Percentiles rank a stretch among this genome's conserved stretches.
Evolutionary conservation across 2,329 filamentous ascomycete species (phyloP).

Genomic region (Ascochyta koolunga): DNA sequence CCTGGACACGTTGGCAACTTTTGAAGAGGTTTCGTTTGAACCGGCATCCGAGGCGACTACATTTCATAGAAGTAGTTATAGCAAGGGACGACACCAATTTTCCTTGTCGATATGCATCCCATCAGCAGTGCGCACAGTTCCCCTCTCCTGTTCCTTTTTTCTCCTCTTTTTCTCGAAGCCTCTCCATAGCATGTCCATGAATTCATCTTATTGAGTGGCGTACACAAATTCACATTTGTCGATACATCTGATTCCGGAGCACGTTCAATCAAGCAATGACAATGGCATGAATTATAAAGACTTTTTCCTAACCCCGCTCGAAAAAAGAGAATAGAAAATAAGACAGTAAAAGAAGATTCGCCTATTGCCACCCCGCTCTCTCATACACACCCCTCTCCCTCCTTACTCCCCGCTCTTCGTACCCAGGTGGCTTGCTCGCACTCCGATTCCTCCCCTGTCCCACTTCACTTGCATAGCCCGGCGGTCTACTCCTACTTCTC

Average conservation of each 20-base stretch:
- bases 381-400: constrained; percentile 1
- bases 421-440: constrained; percentile 3
- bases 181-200: too few species aligned
- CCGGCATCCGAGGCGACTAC: neutral
- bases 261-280: too few species aligned
- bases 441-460: neutral
- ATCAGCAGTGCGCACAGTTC: too few species aligned
- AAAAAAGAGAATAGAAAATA: neutral
- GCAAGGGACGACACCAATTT: neutral
- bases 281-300: neutral
- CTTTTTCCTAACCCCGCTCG: neutral
- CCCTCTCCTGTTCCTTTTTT: too few species aligned
- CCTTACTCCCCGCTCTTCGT: neutral
- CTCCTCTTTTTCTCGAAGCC: too few species aligned
- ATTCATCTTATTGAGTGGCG: too few species aligned
- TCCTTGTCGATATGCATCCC: too few species aligned
- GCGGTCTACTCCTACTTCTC: constrained; percentile 2
- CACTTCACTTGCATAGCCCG: neutral
- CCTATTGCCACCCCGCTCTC: neutral
- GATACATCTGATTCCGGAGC: too few species aligned
- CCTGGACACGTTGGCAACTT: neutral
- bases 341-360: neutral
- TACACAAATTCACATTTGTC: too few species aligned
- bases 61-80: neutral
- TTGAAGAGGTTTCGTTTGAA: neutral